Conservation (phyloP, 495 filamentous ascomycete genomes). For the Durotheca rogersii region DNA sequence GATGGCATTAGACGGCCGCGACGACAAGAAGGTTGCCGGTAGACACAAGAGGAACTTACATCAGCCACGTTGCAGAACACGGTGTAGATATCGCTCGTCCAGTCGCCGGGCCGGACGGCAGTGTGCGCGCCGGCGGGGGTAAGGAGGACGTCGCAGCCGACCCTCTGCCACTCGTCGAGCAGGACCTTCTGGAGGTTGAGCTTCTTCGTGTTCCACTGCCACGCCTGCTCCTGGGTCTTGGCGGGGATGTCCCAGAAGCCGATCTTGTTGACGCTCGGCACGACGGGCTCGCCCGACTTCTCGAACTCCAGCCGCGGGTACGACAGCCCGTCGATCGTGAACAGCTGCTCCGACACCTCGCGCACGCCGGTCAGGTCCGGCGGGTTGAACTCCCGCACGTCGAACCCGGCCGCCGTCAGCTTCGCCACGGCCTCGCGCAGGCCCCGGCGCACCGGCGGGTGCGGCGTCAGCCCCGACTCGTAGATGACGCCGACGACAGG, state of each 20-base stretch:
- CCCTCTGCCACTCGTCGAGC: slow-evolving; percentile 36
- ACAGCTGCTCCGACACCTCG: slow-evolving; percentile 34
- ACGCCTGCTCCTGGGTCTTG: slow-evolving; percentile 37
- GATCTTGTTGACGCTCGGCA: slow-evolving; percentile 34
- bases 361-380: slow-evolving; percentile 26
- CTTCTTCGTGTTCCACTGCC: slow-evolving; percentile 37
- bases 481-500: slow-evolving; percentile 48
- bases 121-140: slow-evolving; percentile 37
- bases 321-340: slow-evolving; percentile 39
- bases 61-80: slow-evolving; percentile 39
- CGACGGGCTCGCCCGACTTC: slow-evolving; percentile 34
- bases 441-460: slow-evolving; percentile 26
- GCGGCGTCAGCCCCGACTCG: slow-evolving; percentile 33
- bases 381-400: slow-evolving; percentile 18
- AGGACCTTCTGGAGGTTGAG: slow-evolving; percentile 30
- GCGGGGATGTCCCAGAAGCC: slow-evolving; percentile 33
- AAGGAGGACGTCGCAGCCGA: slow-evolving; percentile 35
- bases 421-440: slow-evolving; percentile 27
- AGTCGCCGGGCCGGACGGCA: slow-evolving; percentile 32
- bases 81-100: slow-evolving; percentile 38
- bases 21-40: neutral
- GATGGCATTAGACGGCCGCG: neutral
- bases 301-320: slow-evolving; percentile 34
- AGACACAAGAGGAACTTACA: slow-evolving; percentile 17
- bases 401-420: slow-evolving; percentile 27